Conservation (phyloP, 2,329 filamentous ascomycete genomes). For the Chaetomium strumarium region DNA sequence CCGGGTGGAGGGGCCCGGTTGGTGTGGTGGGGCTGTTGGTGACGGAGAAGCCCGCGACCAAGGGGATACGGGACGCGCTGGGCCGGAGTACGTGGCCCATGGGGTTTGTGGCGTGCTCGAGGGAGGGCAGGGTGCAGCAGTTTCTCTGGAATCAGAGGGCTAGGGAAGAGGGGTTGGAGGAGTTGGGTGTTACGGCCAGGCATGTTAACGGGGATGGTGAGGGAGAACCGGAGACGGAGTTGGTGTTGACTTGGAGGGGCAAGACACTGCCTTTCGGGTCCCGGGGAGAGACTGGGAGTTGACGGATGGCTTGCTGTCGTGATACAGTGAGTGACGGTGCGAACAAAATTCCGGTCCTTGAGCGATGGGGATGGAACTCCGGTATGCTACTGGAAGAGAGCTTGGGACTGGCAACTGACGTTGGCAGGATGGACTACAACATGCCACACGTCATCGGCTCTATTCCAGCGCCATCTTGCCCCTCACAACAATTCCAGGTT, state of each 20-base stretch:
- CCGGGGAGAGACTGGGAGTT: neutral
- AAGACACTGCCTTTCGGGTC: slow-evolving; percentile 27
- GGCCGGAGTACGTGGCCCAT: slow-evolving; percentile 62
- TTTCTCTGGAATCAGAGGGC: slow-evolving; percentile 68
- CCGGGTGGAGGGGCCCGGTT: slow-evolving; percentile 57
- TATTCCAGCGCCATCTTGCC: no score
- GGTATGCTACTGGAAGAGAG: neutral
- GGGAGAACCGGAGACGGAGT: slow-evolving; percentile 28
- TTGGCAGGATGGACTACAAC: no score
- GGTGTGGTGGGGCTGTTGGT: slow-evolving; percentile 67
- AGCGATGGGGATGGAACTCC: no score
- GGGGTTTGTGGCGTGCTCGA: slow-evolving; percentile 60
- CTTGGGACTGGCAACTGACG: no score
- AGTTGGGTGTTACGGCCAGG: slow-evolving; percentile 46
- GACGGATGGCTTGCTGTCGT: neutral
- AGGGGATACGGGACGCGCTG: slow-evolving; percentile 69
- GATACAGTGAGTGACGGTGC: neutral
- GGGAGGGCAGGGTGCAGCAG: slow-evolving; percentile 55
- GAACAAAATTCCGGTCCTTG: no score
- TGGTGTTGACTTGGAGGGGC: slow-evolving; percentile 50
- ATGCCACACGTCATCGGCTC: no score
- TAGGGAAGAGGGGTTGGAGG: slow-evolving; percentile 56
- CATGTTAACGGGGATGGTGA: slow-evolving; percentile 28
- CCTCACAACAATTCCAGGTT: no score
- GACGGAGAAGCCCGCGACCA: slow-evolving; percentile 64